Evolutionary conservation across 2,329 filamentous ascomycete genomes (phyloP), one percentile per base, ranked within the genome.

Genomic region (Trichophyton schoenleinii): DNA sequence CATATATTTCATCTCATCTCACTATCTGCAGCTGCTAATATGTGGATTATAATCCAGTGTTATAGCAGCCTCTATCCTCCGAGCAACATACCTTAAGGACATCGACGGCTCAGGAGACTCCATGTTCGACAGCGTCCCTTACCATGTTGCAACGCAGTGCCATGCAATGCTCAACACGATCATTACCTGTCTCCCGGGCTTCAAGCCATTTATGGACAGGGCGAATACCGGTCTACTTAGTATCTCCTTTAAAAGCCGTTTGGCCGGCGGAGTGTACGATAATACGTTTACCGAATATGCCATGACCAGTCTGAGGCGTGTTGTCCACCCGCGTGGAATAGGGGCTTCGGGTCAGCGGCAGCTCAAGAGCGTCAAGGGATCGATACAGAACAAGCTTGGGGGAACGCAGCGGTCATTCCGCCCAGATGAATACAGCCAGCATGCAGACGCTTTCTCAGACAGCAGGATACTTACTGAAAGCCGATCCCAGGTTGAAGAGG

Each of bases 201-300:
- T 58, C 36, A 58, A 58, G 8, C 55, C 55, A 3, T 58, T 58
- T 18, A 58, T 58, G 55, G 55, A 58, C 55, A 36, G 55, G 8
- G 55, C 55, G 15, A 58, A 58, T 18, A 58, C 55, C 1, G 55
- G 55, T 25, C 41, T 58, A 7, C 36, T 58, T 9, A 58, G 55
- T 7, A 58, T 58, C 22, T 58, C 55, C 1, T 58, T 58, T 18
- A 58, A 58, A 25, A 41, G 41, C 15, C 55, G 41, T n/a, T n/a
- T 44, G 36, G 36, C 22, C 9, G n/a, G n/a, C 11, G 55, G 55
- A 18, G 22, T 44, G 3, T 58, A 58, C 36, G 55, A 58, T 20
- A 58, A 58, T n/a, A 58, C 41, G 11, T 13, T 41, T 9, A 20
- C 20, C 8, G 41, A 20, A 15, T 42, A 42, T 28, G 55, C 34